Evolutionary conservation across 2,329 filamentous ascomycete genomes (phyloP), one percentile per base, ranked within the genome.

Genomic region (Ophiostoma sp.): DNA sequence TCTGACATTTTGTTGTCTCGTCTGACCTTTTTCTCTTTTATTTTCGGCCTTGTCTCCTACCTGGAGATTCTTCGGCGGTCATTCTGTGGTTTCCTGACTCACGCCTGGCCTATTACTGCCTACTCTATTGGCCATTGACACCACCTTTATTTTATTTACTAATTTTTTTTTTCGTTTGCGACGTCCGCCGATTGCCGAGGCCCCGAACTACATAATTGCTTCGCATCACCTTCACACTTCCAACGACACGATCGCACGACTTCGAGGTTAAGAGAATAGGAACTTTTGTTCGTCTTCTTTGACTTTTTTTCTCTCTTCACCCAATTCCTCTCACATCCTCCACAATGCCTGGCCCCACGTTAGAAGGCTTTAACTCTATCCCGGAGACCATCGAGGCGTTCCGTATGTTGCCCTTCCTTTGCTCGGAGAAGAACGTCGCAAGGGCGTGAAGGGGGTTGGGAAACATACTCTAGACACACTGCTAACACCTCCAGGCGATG

Each of bases 321-420:
- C n/a, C 12, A 11, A 6, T 42, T 39, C 9, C 45, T 9, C 22
- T 25, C 31, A 48, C 52, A 57, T 22, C 25, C 25, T 50, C 48
- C 45, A 22, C 52, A 45, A 78, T 89, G 88, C 84, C 87, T 73
- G 83, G 85, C 72, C 79, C 84, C 45, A 83, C 82, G 76, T 87
- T 89, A 78, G 83, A 85, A 72, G 83, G 87, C 80, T 91, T 91
- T 82, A 87, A 91, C 83, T 86, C 86, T 72, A 91, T 92, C 82
- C 88, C 89, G 72, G 89, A 91, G 77, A 84, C 88, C 74, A 87
- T 91, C 77, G 83, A 87, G 78, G 88, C 89, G 73, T 91, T 91
- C 83, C 86, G 90, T 91, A 84, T 75, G 88, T 82, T 68, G 66
- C 71, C 36, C 36, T 45, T 36, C 2, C 19, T 7, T 7, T 45